phyloP scores from a whole-genome alignment of 164 flowering plant genomes.

The Platanus orientalis region DNA sequence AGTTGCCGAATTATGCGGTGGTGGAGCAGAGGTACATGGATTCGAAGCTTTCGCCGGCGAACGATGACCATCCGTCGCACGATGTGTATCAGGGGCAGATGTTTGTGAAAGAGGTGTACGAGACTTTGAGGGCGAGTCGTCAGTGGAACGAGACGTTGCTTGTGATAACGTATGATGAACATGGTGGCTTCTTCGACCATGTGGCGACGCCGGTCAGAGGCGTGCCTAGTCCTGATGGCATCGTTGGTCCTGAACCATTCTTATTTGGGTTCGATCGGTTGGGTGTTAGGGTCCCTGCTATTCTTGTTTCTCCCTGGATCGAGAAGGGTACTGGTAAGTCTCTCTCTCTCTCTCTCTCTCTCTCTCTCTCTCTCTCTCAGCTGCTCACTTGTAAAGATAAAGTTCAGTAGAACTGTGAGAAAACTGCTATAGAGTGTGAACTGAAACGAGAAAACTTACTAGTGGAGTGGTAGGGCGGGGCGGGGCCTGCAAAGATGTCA shows the following conservation, averaged over 20 bases:
- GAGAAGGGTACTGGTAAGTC: too few species aligned
- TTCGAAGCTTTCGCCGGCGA: background rate
- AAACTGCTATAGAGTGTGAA: too few species aligned
- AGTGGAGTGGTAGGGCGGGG: too few species aligned
- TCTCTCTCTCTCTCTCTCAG: too few species aligned
- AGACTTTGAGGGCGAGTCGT: background rate
- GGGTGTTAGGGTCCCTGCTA: background rate
- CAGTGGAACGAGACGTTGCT: background rate
- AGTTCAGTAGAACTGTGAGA: too few species aligned
- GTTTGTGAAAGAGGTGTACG: slow-evolving; percentile 2
- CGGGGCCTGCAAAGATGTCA: too few species aligned
- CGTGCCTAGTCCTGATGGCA: background rate
- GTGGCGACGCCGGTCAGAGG: background rate
- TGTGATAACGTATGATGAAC: background rate
- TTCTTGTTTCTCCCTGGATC: too few species aligned
- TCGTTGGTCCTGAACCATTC: background rate
- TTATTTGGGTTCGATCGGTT: background rate
- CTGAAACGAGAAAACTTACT: too few species aligned
- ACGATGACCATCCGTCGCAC: background rate
- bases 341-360: too few species aligned
- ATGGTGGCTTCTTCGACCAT: slow-evolving; percentile 1
- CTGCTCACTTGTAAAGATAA: too few species aligned
- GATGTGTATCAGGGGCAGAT: background rate
- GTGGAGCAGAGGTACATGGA: background rate
- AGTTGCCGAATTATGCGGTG: background rate